A percentile compares a stretch with the other conserved stretches of the same genome.
Conservation (phyloP, 768 basidiomycete genomes). For the Leccinum ochraceum region DNA sequence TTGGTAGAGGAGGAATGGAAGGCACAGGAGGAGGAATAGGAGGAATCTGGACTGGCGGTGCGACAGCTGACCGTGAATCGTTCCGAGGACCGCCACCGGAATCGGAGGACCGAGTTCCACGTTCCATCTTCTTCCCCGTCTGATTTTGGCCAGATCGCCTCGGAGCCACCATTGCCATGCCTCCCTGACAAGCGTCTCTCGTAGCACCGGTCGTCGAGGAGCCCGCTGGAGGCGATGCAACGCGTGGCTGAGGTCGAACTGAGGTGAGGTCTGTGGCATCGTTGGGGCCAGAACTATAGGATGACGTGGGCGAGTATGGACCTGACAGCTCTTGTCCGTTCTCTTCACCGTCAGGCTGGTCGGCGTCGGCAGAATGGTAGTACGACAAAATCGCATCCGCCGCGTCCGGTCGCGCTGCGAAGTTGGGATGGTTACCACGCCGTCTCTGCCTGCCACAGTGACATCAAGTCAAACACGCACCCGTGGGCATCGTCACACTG, state of each 20-base stretch:
- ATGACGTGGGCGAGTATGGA: neutral
- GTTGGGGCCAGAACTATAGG: slow-evolving; percentile 48
- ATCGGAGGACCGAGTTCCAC: slow-evolving; percentile 20
- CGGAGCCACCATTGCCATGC: slow-evolving; percentile 54
- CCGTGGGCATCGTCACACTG: neutral
- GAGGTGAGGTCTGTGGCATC: slow-evolving; percentile 23
- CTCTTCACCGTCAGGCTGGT: slow-evolving; percentile 29
- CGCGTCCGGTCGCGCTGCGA: slow-evolving; percentile 33
- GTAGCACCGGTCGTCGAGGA: slow-evolving; percentile 35
- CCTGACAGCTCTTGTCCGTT: slow-evolving; percentile 24
- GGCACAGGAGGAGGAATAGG: slow-evolving; percentile 40
- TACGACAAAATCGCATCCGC: slow-evolving; percentile 50
- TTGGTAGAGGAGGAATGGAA: slow-evolving; percentile 18
- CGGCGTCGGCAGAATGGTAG: slow-evolving; percentile 51
- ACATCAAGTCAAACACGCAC: slow-evolving; percentile 18
- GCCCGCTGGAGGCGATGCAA: slow-evolving; percentile 30
- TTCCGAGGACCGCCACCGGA: slow-evolving; percentile 31
- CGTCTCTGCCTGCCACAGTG: neutral
- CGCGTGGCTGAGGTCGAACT: slow-evolving; percentile 18
- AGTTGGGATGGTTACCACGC: slow-evolving; percentile 4
- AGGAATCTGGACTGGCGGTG: slow-evolving; percentile 66
- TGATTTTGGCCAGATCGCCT: slow-evolving; percentile 27
- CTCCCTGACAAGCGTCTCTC: slow-evolving; percentile 57
- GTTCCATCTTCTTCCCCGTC: slow-evolving; percentile 22
- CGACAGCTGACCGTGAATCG: slow-evolving; percentile 48